Conservation (phyloP, 1,139 yeast species). For the Suhomyces wounanorum region DNA sequence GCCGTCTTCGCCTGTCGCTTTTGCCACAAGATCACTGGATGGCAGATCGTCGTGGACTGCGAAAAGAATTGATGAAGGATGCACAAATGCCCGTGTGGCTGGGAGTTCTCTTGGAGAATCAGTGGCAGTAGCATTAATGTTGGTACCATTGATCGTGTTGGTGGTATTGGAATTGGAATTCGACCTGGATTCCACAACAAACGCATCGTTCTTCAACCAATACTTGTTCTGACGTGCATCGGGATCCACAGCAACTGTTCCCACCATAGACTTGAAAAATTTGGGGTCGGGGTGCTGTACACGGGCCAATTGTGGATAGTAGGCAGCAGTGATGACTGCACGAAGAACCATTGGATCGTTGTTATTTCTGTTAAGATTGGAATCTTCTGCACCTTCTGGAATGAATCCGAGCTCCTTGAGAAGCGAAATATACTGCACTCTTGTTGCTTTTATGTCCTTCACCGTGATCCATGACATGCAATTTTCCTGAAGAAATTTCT, state of each 20-base stretch:
- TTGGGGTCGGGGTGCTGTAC: slow-evolving; percentile 83
- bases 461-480: slow-evolving; percentile 63
- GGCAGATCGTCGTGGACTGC: slow-evolving; percentile 19
- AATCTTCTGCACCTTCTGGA: slow-evolving; percentile 37
- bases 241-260: slow-evolving; percentile 81
- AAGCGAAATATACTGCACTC: slow-evolving; percentile 65
- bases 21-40: slow-evolving; percentile 23
- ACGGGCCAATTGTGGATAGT: slow-evolving; percentile 79
- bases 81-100: slow-evolving; percentile 71
- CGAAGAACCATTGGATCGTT: slow-evolving; percentile 54
- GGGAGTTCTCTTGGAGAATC: slow-evolving; percentile 31
- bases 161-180: neutral
- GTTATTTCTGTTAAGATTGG: slow-evolving; percentile 47
- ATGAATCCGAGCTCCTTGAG: slow-evolving; percentile 78
- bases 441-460: slow-evolving; percentile 70
- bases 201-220: slow-evolving; percentile 57
- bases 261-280: slow-evolving; percentile 67
- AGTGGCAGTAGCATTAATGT: neutral
- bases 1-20: slow-evolving; percentile 41
- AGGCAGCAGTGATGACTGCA: slow-evolving; percentile 75
- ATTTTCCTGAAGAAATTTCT: slow-evolving; percentile 61
- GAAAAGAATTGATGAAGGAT: slow-evolving; percentile 79
- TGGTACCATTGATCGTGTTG: no score
- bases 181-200: neutral
- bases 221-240: slow-evolving; percentile 74